Percentiles rank a stretch among this genome's conserved stretches.
phyloP scores from a whole-genome alignment of 2,329 filamentous ascomycete species.

The Diplodia intermedia region DNA sequence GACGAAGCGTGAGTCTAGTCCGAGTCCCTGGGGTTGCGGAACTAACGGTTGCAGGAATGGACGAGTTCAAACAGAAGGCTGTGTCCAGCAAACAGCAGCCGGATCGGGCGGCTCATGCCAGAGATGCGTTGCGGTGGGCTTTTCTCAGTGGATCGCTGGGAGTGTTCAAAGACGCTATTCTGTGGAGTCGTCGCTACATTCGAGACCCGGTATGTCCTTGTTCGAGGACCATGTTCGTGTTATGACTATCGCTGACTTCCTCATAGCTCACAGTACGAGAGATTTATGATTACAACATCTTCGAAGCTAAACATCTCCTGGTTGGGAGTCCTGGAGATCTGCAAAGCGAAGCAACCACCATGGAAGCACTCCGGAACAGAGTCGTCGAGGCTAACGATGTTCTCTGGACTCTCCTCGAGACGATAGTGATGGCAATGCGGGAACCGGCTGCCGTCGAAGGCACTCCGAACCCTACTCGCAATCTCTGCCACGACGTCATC shows the following conservation, averaged over 20 bases:
- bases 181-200: conserved; percentile 49
- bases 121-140: conserved; percentile 35
- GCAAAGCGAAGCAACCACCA: neutral
- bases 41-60: neutral
- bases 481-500: neutral
- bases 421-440: conserved; percentile 38
- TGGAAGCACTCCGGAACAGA: conserved; percentile 33
- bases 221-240: neutral
- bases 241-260: neutral
- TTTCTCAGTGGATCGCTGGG: conserved; percentile 45
- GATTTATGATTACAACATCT: neutral
- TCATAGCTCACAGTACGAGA: neutral
- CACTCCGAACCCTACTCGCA: no score
- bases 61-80: neutral
- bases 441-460: conserved; percentile 45
- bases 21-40: neutral
- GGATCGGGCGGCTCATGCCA: neutral
- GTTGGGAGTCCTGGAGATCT: neutral
- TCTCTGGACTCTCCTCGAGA: conserved; percentile 42
- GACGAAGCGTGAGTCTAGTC: neutral
- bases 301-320: neutral
- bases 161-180: conserved; percentile 41
- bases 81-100: neutral
- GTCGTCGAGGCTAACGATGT: conserved; percentile 43
- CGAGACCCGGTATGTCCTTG: conserved; percentile 41